phyloP scores from a whole-genome alignment of 345 rosid species.

The Aethionema arabicum region DNA sequence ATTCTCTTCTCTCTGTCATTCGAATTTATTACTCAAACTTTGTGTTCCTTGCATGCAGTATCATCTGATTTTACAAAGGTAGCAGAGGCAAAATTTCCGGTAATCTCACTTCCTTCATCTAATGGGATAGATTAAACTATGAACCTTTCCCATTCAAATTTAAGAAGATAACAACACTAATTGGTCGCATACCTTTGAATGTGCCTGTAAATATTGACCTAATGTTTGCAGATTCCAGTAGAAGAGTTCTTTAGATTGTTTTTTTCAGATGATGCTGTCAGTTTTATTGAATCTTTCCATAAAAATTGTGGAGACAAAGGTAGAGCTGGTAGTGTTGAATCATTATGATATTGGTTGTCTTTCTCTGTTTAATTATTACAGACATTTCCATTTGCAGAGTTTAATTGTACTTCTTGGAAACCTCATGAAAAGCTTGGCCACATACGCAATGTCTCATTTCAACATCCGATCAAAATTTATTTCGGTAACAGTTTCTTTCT shows the following conservation, averaged over 20 bases:
- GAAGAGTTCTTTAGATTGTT: constrained; percentile 76
- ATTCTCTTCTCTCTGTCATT: constrained; percentile 12
- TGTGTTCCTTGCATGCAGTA: constrained; percentile 61
- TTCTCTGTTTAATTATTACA: constrained; percentile 1
- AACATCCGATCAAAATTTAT: constrained; percentile 93
- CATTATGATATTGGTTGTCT: constrained; percentile 23
- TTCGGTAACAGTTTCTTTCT: constrained; percentile 69
- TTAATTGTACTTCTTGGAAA: constrained; percentile 76
- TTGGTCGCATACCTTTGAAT: constrained; percentile 12
- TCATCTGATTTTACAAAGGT: constrained; percentile 61
- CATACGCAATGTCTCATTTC: constrained; percentile 77
- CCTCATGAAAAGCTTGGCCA: constrained; percentile 71
- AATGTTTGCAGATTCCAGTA: constrained; percentile 68
- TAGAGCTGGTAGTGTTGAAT: constrained; percentile 32
- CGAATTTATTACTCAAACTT: constrained; percentile 26
- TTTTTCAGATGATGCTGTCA: constrained; percentile 64
- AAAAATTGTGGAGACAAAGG: constrained; percentile 90
- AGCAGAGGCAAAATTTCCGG: constrained; percentile 79
- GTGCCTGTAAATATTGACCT: constrained; percentile 8
- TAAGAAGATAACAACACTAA: constrained; percentile 8
- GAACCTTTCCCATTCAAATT: constrained; percentile 13
- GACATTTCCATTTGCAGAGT: constrained; percentile 50
- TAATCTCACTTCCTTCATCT: constrained; percentile 41
- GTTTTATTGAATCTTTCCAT: constrained; percentile 78
- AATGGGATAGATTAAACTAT: constrained; percentile 8